These are phyloP conservation scores for Pelargonium citronellum DNA, from an alignment of 441 rosid genomes.

Conservation along the genomic window DNA sequence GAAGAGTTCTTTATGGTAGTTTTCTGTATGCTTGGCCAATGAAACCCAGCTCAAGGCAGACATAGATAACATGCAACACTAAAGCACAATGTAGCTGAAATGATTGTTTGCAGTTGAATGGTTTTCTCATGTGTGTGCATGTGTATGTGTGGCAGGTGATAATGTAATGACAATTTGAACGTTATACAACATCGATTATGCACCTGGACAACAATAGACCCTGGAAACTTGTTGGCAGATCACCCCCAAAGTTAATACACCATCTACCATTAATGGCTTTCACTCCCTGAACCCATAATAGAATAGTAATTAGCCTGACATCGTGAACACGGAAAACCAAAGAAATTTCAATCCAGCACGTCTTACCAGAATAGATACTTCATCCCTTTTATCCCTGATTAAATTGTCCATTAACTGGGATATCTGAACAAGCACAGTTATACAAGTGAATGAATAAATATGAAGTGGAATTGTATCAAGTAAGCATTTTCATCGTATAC, in stretches of 20 bases:
- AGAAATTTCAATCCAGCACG: conserved; percentile 10
- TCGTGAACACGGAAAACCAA: conserved; percentile 14
- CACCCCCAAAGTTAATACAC: conserved; percentile 61
- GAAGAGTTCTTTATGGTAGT: not conserved
- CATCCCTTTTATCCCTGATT: conserved; percentile 50
- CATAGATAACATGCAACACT: not conserved
- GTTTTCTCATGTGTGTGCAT: not conserved
- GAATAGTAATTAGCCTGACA: conserved; percentile 16
- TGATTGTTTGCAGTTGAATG: not conserved
- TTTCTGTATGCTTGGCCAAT: not conserved
- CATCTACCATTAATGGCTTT: conserved; percentile 67
- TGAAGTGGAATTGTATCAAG: not conserved
- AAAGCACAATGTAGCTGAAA: conserved; percentile 11
- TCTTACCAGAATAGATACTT: conserved; percentile 51
- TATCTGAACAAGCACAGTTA: conserved; percentile 44
- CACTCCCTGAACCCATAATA: conserved; percentile 44
- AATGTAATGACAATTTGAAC: conserved; percentile 5
- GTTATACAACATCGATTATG: conserved; percentile 18
- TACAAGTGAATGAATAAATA: conserved; percentile 11
- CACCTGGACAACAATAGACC: conserved; percentile 83
- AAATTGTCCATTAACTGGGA: conserved; percentile 63
- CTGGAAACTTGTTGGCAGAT: conserved; percentile 41
- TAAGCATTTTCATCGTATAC: not conserved
- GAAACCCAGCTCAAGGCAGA: not conserved
- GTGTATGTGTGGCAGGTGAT: not conserved